Evolutionary conservation across 2,329 filamentous ascomycete species (phyloP), one percentile per base, ranked within the genome.

Genomic region (Trichoderma guizhouense): DNA sequence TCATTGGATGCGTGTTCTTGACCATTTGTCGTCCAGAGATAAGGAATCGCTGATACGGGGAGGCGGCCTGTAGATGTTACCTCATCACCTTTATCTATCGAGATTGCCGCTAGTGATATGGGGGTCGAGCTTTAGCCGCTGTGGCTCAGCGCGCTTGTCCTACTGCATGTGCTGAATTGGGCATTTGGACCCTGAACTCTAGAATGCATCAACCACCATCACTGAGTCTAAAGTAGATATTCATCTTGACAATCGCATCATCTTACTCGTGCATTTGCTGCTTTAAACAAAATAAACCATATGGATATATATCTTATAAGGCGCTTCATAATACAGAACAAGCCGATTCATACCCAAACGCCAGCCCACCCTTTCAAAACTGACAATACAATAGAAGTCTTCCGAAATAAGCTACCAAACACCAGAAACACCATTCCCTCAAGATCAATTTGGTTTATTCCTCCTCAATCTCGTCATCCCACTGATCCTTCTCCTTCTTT

Each of bases 401-500:
- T 39, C 36, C 39, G 43, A 21, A 21, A 21, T 21, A 2, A 47
- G 8, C 43, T 51, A 7, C 32, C 47, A 57, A 64, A 70, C 32
- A 26, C 68, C 32, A 24, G 30, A 57, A 51, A 30, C 34, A 30
- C n/a, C 14, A 26, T 18, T 21, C 14, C n/a, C 12, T 14, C n/a
- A 15, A 15, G 14, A 21, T 34, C 11, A 8, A 12, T 11, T 12
- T n/a, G 2, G 24, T 6, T 76, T 82, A 87, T 74, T 88, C 86
- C 72, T 91, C 92, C 74, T 94, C 92, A 73, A 90, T 90, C 76
- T 93, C 93, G 76, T 93, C 92, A 76, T 93, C 93, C 91, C 93
- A 95, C 39, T 89, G 88, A 79, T 96, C 93, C 79, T 92, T 88
- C 82, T 97, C 94, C 71, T 86, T 87, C 83, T 92, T 91, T 77